Evolutionary conservation across 2,329 filamentous ascomycete species (phyloP).

Genomic region (Rutstroemia sp.): DNA sequence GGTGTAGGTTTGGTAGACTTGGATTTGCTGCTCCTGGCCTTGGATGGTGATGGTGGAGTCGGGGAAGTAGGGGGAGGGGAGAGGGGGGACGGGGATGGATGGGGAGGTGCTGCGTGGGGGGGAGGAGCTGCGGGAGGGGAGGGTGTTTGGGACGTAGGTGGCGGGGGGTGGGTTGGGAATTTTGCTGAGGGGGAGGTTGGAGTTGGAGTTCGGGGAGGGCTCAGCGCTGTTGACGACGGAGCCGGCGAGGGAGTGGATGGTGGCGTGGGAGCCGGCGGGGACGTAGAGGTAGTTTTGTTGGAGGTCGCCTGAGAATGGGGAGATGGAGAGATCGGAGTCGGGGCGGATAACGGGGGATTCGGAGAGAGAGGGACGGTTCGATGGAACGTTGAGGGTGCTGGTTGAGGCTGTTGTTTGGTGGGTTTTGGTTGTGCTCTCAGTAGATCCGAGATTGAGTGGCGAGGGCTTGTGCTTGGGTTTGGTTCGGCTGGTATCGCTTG

Average conservation of each 20-base stretch:
- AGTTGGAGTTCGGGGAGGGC: not conserved
- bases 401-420: not conserved
- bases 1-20: not conserved
- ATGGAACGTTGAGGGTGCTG: not conserved
- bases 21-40: not conserved
- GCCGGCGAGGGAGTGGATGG: not conserved
- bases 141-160: not conserved
- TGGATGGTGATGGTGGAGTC: not conserved
- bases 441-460: conserved; percentile 2
- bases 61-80: too few relatives aligned
- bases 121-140: not conserved
- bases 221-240: not conserved
- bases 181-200: not conserved
- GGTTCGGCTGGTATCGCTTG: not conserved
- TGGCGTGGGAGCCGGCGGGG: not conserved
- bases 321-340: not conserved
- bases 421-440: not conserved
- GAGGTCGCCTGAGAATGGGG: not conserved
- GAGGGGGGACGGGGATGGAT: too few relatives aligned
- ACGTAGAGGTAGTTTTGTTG: not conserved
- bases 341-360: not conserved
- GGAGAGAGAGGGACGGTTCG: not conserved
- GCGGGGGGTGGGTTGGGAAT: not conserved
- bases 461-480: conserved; percentile 2
- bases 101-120: not conserved